Percentiles rank a stretch among this genome's conserved stretches.
Evolutionary conservation across 257 asterid species (phyloP).

Genomic region (Craterostigma plantagineum): DNA sequence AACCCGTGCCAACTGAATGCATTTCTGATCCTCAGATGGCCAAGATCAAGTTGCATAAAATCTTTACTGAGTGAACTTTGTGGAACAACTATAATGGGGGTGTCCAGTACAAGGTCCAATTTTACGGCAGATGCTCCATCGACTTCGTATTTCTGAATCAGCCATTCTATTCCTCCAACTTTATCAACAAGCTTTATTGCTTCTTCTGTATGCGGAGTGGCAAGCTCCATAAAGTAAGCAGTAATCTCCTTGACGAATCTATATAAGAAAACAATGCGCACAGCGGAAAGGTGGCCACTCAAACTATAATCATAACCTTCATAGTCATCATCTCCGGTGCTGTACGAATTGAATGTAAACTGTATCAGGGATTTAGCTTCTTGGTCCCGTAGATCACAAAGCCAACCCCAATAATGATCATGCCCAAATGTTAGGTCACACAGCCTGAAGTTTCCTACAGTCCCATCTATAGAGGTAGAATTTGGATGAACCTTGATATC

Average conservation of each 20-base stretch:
- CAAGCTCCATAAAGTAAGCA: conserved; percentile 93
- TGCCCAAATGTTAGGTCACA: conserved; percentile 79
- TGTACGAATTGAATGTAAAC: conserved; percentile 60
- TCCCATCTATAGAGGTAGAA: conserved; percentile 65
- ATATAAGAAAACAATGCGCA: conserved; percentile 86
- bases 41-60: conserved; percentile 98
- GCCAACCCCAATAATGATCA: conserved; percentile 90
- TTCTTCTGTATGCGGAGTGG: conserved; percentile 92
- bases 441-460: conserved; percentile 80
- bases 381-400: conserved; percentile 91
- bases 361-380: conserved; percentile 82
- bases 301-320: conserved; percentile 88
- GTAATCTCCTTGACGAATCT: conserved; percentile 92
- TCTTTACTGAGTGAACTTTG: conserved; percentile 80
- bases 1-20: conserved; percentile 75
- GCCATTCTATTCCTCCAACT: conserved; percentile 98
- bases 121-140: conserved; percentile 94
- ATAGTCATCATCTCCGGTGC: conserved; percentile 70
- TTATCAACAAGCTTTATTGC: conserved; percentile 88
- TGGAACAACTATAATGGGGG: conserved; percentile 84
- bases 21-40: conserved; percentile 69
- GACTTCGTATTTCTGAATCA: conserved; percentile 84
- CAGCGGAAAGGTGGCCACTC: conserved; percentile 88
- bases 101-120: conserved; percentile 86
- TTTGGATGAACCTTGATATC: conserved; percentile 98